phyloP scores from a whole-genome alignment of 768 basidiomycete species.

The Tremella mesenterica region DNA sequence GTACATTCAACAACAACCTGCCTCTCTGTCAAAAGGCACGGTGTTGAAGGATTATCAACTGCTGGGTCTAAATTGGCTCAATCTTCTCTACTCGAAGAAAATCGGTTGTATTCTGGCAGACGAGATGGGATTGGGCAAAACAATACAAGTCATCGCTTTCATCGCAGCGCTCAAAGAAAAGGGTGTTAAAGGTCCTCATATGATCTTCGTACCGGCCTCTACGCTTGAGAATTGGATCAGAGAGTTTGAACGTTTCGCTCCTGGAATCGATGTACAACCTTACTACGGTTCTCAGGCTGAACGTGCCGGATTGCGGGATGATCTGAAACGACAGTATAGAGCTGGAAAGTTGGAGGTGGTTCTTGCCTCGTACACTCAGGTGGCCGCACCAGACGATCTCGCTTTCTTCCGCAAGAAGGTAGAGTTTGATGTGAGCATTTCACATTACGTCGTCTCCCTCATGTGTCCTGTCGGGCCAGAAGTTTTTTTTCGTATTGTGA shows the following conservation, averaged over 20 bases:
- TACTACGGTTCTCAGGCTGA: constrained; percentile 94
- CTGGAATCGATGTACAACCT: constrained; percentile 71
- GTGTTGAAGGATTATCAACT: constrained; percentile 92
- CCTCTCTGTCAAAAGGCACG: constrained; percentile 57
- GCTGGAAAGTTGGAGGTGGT: constrained; percentile 78
- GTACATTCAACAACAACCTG: constrained; percentile 69
- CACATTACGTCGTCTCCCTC: too few relatives aligned
- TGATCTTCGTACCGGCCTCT: constrained; percentile 91
- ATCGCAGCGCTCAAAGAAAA: constrained; percentile 77
- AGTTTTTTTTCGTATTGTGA: not conserved
- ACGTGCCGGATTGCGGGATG: constrained; percentile 62
- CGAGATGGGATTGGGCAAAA: constrained; percentile 99
- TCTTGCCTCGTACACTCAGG: constrained; percentile 91
- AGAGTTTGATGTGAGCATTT: constrained; percentile 72
- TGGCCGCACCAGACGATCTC: constrained; percentile 75
- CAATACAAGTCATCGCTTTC: constrained; percentile 96
- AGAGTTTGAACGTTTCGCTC: constrained; percentile 86
- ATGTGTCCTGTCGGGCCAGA: too few relatives aligned
- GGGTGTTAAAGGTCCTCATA: constrained; percentile 72
- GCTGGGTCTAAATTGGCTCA: constrained; percentile 95
- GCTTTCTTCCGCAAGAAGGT: constrained; percentile 80
- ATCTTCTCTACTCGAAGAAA: constrained; percentile 67
- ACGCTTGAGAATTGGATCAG: constrained; percentile 98
- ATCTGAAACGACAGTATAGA: constrained; percentile 54
- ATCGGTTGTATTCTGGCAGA: constrained; percentile 94